Conservation (phyloP, 2,329 filamentous ascomycete genomes). For the Phialophora expanda region DNA sequence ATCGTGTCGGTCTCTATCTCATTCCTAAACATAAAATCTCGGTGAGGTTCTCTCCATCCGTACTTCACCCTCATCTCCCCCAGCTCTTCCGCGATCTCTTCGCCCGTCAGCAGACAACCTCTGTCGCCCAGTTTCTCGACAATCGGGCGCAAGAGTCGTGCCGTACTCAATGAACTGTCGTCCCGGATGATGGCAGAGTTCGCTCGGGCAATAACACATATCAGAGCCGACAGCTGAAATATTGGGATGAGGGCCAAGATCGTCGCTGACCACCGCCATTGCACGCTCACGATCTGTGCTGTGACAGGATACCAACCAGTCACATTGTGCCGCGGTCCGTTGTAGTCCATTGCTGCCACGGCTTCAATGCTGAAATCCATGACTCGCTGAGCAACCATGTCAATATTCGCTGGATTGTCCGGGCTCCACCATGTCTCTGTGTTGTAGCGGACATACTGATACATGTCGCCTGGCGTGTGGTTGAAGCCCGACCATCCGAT, state of each 20-base stretch:
- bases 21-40: constrained; percentile 26
- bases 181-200: constrained; percentile 39
- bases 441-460: constrained; percentile 33
- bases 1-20: constrained; percentile 27
- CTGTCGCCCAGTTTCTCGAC: constrained; percentile 36
- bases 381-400: constrained; percentile 26
- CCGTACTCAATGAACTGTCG: constrained; percentile 34
- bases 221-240: constrained; percentile 33
- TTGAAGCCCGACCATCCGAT: constrained; percentile 38
- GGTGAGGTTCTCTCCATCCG: constrained; percentile 32
- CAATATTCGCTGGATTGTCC: constrained; percentile 13
- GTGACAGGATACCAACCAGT: constrained; percentile 81
- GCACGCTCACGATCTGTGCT: constrained; percentile 88
- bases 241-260: constrained; percentile 35
- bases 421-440: constrained; percentile 33
- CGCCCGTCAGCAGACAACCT: constrained; percentile 36
- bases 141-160: constrained; percentile 36
- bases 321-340: constrained; percentile 61
- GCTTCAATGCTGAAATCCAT: constrained; percentile 36
- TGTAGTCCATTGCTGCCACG: constrained; percentile 38
- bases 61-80: constrained; percentile 35
- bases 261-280: constrained; percentile 36
- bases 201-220: constrained; percentile 37
- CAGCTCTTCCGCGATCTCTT: constrained; percentile 37
- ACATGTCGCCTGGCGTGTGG: constrained; percentile 19